Evolutionary conservation across 176 grass and related monocot species (phyloP).

Genomic region (Zea luxurians): DNA sequence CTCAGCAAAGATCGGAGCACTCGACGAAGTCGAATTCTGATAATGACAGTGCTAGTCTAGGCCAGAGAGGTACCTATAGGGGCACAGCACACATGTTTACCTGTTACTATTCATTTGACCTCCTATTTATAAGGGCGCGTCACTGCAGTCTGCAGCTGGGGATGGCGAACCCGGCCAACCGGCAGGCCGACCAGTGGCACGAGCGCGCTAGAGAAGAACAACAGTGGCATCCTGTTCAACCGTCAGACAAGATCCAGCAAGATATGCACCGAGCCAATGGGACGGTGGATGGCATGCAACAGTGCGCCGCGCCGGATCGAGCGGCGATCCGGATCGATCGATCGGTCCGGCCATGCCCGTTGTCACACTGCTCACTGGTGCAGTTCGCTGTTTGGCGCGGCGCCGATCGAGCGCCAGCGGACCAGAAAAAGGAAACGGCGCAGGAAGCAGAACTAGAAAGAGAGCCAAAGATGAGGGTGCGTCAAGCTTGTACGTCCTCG

Average conservation of each 20-base stretch:
- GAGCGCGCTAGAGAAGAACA: slow-evolving; percentile 7
- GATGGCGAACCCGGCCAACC: not conserved
- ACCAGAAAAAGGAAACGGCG: slow-evolving; percentile 30
- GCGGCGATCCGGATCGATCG: not conserved
- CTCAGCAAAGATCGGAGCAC: too few species aligned
- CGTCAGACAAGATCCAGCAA: not conserved
- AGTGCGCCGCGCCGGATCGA: not conserved
- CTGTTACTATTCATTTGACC: slow-evolving; percentile 37
- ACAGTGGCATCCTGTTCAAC: slow-evolving; percentile 10
- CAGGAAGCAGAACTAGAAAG: slow-evolving; percentile 37
- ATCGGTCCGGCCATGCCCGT: not conserved
- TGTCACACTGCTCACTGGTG: slow-evolving; percentile 1
- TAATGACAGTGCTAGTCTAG: too few species aligned
- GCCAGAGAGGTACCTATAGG: too few species aligned
- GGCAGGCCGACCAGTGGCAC: slow-evolving; percentile 26
- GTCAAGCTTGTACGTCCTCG: slow-evolving; percentile 1
- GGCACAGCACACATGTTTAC: not conserved
- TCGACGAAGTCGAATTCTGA: too few species aligned
- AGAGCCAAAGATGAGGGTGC: not conserved
- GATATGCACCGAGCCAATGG: slow-evolving; percentile 1
- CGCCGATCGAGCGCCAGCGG: not conserved
- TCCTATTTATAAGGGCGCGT: not conserved
- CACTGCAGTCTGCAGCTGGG: not conserved
- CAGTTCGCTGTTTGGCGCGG: not conserved
- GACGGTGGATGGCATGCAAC: not conserved